A percentile compares a stretch with the other conserved stretches of the same genome.
phyloP scores from a whole-genome alignment of 1,139 yeast species.

The Kodamaea suecica region DNA sequence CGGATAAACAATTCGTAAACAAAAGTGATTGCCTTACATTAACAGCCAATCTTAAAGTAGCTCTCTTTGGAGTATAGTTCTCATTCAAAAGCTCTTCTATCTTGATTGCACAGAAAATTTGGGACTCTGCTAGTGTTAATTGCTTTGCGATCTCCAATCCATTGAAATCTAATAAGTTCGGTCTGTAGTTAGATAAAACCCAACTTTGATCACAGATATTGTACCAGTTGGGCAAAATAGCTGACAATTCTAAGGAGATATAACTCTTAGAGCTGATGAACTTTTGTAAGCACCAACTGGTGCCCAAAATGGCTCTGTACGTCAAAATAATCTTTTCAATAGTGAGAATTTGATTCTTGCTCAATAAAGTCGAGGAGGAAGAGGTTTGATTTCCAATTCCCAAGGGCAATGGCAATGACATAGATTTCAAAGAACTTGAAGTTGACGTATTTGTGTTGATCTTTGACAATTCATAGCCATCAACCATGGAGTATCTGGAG shows the following conservation, averaged over 20 bases:
- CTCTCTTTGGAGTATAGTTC: slow-evolving; percentile 64
- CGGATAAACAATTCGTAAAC: slow-evolving; percentile 76
- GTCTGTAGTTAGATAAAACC: slow-evolving; percentile 46
- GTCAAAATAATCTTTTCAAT: slow-evolving; percentile 48
- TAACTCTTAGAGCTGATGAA: slow-evolving; percentile 27
- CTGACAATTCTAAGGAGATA: slow-evolving; percentile 26
- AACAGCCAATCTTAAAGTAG: slow-evolving; percentile 64
- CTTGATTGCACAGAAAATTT: slow-evolving; percentile 61
- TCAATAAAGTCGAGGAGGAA: slow-evolving; percentile 35
- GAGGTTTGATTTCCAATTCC: slow-evolving; percentile 44
- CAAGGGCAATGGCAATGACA: slow-evolving; percentile 41
- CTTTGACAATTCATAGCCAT: slow-evolving; percentile 49
- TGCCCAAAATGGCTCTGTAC: slow-evolving; percentile 48
- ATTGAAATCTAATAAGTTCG: slow-evolving; percentile 65
- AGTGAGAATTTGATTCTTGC: slow-evolving; percentile 37
- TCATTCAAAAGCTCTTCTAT: slow-evolving; percentile 74
- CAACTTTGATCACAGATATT: slow-evolving; percentile 43
- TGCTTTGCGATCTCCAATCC: slow-evolving; percentile 84
- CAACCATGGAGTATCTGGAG: slow-evolving; percentile 45
- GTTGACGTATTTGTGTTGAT: slow-evolving; percentile 46
- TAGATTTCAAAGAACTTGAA: slow-evolving; percentile 35
- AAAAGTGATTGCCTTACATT: slow-evolving; percentile 65
- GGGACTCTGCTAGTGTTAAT: slow-evolving; percentile 74
- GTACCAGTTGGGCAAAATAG: slow-evolving; percentile 38
- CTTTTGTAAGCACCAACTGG: slow-evolving; percentile 44